Evolutionary conservation across 2,329 filamentous ascomycete species (phyloP).

Genomic region (Fusarium sterilihyphosum): DNA sequence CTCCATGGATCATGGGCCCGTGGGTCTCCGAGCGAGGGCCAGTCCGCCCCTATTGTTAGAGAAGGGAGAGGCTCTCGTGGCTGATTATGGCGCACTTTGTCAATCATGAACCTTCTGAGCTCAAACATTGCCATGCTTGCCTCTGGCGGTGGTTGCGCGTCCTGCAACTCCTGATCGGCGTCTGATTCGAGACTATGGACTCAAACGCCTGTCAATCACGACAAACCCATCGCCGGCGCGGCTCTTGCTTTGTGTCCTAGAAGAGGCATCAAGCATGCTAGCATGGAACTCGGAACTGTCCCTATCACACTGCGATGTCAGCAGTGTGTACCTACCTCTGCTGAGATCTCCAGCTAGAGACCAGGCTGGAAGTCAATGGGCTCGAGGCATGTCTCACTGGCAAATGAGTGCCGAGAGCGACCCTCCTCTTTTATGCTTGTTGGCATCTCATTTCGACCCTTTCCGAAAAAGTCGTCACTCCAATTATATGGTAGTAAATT

Average conservation of each 20-base stretch:
- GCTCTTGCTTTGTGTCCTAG: slow-evolving; percentile 7
- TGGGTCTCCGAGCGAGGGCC: slow-evolving; percentile 34
- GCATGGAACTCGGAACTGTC: slow-evolving; percentile 24
- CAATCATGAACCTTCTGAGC: slow-evolving; percentile 14
- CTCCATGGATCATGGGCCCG: slow-evolving; percentile 22
- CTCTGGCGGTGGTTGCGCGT: slow-evolving; percentile 38
- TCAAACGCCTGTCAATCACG: slow-evolving; percentile 19
- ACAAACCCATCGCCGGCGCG: slow-evolving; percentile 4
- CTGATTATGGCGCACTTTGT: slow-evolving; percentile 15
- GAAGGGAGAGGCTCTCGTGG: slow-evolving; percentile 32
- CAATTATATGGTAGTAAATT: not conserved
- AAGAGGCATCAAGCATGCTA: not conserved
- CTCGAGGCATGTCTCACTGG: slow-evolving; percentile 4
- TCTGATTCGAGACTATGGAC: slow-evolving; percentile 12
- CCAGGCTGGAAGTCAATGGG: slow-evolving; percentile 17
- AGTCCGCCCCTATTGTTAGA: slow-evolving; percentile 37
- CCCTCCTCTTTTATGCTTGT: slow-evolving; percentile 31
- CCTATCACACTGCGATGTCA: not conserved
- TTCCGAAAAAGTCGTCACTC: slow-evolving; percentile 4
- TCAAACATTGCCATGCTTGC: slow-evolving; percentile 19
- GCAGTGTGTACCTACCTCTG: not conserved
- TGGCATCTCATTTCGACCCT: slow-evolving; percentile 16
- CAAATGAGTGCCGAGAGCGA: slow-evolving; percentile 30
- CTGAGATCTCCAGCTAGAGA: slow-evolving; percentile 1
- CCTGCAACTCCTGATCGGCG: slow-evolving; percentile 39